Base-by-base conservation (phyloP, 1,284 basidiomycete genomes). In the Naganishia sp. region DNA sequence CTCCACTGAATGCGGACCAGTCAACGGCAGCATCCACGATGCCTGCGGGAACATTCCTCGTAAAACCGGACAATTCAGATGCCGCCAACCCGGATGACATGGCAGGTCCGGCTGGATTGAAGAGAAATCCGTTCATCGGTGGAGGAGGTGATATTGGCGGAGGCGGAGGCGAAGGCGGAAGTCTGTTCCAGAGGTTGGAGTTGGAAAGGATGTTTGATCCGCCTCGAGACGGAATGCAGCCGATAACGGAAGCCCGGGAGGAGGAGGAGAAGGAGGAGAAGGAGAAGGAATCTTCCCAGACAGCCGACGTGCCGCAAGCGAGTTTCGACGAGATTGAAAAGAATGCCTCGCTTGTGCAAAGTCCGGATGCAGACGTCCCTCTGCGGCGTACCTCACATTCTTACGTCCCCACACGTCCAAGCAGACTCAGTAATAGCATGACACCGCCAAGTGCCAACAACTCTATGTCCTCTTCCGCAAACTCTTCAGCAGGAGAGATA, bases 141-240 rank as follows among this genome's bases (percentile, higher is more conserved):
- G 55, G 56, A 6, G 63, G 54, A 21, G 66, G 54, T 49, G 31
- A 55, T 33, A 53, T 55, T 50, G 48, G 68, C 48, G 73, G 21
- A 66, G 73, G 71, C 48, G 71, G 21, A 66, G 73, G 71, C 48
- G 71, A 70, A 18, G 67, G 52, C 6, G 71, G 68, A 50, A 87
- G 90, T 75, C 86, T 94, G 73, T 94, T 94, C 79, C 90, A 87
- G 61, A 90, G 90, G 0, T 78, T 92, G 64, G 87, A 88, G 5
- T 83, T 94, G 11, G 92, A 94, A 78, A 84, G 84, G 63, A 91
- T 94, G 90, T 94, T 94, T 72, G 89, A 93, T 70, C 92, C 92
- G 6, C 92, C 92, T 0, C 89, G 90, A 3, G 89, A 88, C 1
- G 87, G 86, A 0, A 67, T 53, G 45, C 59, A 43, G 10, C 43